Conservation (phyloP, 2,329 filamentous ascomycete genomes). For the Dissoconium aciculare region DNA sequence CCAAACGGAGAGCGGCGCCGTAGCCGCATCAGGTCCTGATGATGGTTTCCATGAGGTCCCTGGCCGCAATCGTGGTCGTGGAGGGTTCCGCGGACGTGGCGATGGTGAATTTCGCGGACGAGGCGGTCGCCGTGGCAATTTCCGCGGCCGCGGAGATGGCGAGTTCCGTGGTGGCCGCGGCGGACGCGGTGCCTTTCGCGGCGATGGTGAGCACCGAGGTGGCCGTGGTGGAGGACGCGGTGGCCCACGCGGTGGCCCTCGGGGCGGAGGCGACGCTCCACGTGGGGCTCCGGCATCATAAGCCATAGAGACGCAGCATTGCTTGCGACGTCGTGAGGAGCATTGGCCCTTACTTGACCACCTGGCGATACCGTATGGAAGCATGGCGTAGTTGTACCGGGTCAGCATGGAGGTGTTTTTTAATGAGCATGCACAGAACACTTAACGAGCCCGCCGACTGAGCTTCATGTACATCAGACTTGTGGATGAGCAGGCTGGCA, state of each 20-base stretch:
- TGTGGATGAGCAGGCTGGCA: too few species aligned
- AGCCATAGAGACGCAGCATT: too few species aligned
- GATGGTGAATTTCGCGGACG: conserved; percentile 24
- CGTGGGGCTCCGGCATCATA: neutral
- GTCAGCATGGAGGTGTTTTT: too few species aligned
- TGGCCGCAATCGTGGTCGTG: conserved; percentile 21
- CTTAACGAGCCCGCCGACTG: too few species aligned
- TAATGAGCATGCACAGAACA: too few species aligned
- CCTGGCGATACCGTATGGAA: too few species aligned
- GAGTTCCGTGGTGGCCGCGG: conserved; percentile 29
- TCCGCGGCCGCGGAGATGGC: conserved; percentile 22
- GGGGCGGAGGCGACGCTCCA: conserved; percentile 11
- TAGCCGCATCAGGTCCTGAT: conserved; percentile 22
- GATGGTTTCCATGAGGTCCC: conserved; percentile 60
- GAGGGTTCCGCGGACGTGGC: conserved; percentile 26
- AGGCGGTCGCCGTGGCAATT: conserved; percentile 12
- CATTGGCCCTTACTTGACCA: too few species aligned
- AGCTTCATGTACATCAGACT: too few species aligned
- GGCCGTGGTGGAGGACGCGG: conserved; percentile 14
- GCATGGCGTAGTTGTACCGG: too few species aligned
- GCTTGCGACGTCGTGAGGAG: too few species aligned
- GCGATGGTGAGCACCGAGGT: conserved; percentile 13
- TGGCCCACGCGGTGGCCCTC: conserved; percentile 9
- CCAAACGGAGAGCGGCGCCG: conserved; percentile 18
- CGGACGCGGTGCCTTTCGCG: conserved; percentile 15